Percentiles rank a stretch among this genome's conserved stretches.
Conservation (phyloP, 805 yeast genomes). For the Yarrowia sp. region DNA sequence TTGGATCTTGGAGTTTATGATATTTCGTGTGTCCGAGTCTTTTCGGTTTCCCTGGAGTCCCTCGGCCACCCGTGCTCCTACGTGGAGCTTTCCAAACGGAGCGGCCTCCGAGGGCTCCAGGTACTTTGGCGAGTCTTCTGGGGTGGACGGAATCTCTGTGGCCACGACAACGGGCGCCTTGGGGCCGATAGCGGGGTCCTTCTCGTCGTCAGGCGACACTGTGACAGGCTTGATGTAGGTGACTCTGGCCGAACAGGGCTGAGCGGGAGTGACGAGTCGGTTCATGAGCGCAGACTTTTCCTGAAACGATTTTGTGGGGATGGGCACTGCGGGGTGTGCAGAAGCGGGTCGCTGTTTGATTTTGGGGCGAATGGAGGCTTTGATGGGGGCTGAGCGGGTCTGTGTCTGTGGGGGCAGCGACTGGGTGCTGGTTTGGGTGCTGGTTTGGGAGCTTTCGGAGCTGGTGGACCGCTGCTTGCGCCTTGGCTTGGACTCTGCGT, state of each 20-base stretch:
- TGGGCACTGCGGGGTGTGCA: slow-evolving; percentile 31
- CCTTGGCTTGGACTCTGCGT: slow-evolving; percentile 36
- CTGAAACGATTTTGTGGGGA: slow-evolving; percentile 32
- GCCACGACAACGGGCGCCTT: slow-evolving; percentile 17
- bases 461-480: slow-evolving; percentile 22
- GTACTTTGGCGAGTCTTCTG: slow-evolving; percentile 36
- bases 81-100: slow-evolving; percentile 27
- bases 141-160: slow-evolving; percentile 22
- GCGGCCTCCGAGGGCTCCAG: slow-evolving; percentile 26
- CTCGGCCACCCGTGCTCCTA: slow-evolving; percentile 26
- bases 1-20: slow-evolving; percentile 28
- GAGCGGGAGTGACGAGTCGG: slow-evolving; percentile 21
- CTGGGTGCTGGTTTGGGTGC: slow-evolving; percentile 14
- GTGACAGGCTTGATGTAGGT: slow-evolving; percentile 32
- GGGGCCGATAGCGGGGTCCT: slow-evolving; percentile 8
- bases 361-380: slow-evolving; percentile 16
- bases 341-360: slow-evolving; percentile 12
- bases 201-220: slow-evolving; percentile 22
- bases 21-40: slow-evolving; percentile 8
- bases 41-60: slow-evolving; percentile 28
- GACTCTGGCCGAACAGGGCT: slow-evolving; percentile 27
- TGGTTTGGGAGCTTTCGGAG: slow-evolving; percentile 22
- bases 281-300: slow-evolving; percentile 31
- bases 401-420: not conserved
- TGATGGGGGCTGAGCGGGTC: slow-evolving; percentile 4